Base-by-base conservation (phyloP, 2,329 filamentous ascomycete species). In the Fusarium sp. region DNA sequence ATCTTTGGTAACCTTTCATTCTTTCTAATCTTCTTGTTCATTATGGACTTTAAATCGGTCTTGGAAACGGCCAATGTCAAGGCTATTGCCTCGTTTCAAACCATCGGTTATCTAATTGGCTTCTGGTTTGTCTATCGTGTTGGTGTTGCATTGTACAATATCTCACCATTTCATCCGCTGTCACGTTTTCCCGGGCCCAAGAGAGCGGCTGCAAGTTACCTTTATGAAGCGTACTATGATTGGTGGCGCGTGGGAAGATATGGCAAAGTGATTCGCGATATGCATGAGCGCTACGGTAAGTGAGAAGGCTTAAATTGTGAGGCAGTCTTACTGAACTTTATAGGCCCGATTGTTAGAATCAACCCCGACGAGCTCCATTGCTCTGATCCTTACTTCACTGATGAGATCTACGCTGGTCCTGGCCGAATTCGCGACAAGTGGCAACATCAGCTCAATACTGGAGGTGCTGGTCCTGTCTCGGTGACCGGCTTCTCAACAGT, bases 341-440 rank as follows among this genome's bases (percentile, higher is more conserved):
- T 2, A 78, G 77, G 77, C 0, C 79, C 79, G 3, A 77, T 81
- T 32, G 75, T 81, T 8, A 72, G 79, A 8, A 81, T 81, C 40
- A 81, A 72, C 41, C 79, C 79, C 0, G 63, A 78, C n/a, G 79
- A 81, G 56, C 73, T 80, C 3, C 79, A 81, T 59, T 80, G 79
- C 67, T 72, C 68, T 10, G 77, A 80, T 48, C 72, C 73, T 0
- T 55, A 68, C 55, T 81, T 81, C 45, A 65, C 71, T 19, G 78
- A 81, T n/a, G 78, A 80, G 45, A 77, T 81, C 25, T 81, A 79
- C 49, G 71, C 71, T 7, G 73, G 70, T 1, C 68, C 70, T 2
- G 73, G 71, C 3, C 73, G 75, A 10, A 65, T 73, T 23, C 73
- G 73, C 33, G 72, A 75, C 22, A 75, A 65, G 62, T 70, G 67